Conservation (phyloP, 495 filamentous ascomycete species). For the Penicillium simplicissimum region DNA sequence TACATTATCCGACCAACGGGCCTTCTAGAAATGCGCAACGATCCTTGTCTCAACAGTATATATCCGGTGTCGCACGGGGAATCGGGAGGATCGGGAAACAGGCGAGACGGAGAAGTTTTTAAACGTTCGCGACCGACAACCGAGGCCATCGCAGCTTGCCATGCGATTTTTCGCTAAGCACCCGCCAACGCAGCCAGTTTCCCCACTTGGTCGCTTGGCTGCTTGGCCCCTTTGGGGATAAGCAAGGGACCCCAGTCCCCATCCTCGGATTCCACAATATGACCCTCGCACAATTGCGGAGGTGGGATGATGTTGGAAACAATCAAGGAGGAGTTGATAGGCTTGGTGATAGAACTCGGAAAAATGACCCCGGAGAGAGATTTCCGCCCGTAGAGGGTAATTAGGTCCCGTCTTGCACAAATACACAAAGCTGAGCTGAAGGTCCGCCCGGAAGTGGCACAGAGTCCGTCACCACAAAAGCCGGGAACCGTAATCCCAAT, state of each 20-base stretch:
- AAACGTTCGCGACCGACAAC: not conserved
- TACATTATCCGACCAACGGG: not conserved
- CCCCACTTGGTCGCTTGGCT: conserved; percentile 10
- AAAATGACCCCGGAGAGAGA: too few species aligned
- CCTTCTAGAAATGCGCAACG: too few species aligned
- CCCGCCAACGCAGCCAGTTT: not conserved
- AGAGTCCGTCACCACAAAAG: not conserved
- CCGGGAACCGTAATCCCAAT: conserved; percentile 17
- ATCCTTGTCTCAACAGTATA: not conserved
- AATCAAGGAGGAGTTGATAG: not conserved
- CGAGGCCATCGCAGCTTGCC: not conserved
- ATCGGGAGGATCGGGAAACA: not conserved
- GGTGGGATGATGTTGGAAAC: not conserved
- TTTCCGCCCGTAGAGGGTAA: conserved; percentile 6
- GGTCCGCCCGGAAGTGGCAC: not conserved
- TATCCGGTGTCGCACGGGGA: not conserved
- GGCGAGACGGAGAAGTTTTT: not conserved
- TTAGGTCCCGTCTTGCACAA: conserved; percentile 4
- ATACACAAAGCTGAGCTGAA: not conserved
- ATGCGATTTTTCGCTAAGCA: conserved; percentile 19
- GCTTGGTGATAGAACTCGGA: not conserved
- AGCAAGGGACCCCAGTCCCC: too few species aligned
- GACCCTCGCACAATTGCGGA: conserved; percentile 11
- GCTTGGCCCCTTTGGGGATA: not conserved
- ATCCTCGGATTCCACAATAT: not conserved